Base-by-base conservation (phyloP, 139 green algal species). In the Auxenochlorella pyrenoidosa region DNA sequence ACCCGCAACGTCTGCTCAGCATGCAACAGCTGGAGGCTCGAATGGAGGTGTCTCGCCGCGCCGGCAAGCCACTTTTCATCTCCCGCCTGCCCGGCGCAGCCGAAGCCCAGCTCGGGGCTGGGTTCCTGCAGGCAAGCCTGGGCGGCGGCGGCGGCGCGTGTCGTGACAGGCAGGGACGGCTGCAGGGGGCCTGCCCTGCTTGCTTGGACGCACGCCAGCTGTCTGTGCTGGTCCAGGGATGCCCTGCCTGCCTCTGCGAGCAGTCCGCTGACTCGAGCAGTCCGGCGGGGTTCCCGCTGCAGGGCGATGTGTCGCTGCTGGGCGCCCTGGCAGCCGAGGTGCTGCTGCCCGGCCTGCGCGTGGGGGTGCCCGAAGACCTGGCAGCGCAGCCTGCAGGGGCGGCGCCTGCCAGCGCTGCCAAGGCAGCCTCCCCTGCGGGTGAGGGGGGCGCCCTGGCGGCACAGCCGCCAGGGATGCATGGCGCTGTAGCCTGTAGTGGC, bases 21-120 rank as follows among this genome's bases (percentile, higher is more conserved):
- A 76, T 58, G 47, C 51, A 83, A 60, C 58, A 86, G 79, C 51
- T 83, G 51, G 78, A 83, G n/a, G 51, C 51, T 0, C 89, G 72
- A 18, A 70, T 94, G 43, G 93, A 94, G 24, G 88, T 88, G 4
- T 93, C 92, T 0, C 65, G 60, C 5, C 80, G 82, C 18, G 75
- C 79, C 18, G 91, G 93, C 47, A 80, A 87, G n/a, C 89, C 88
- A 15, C 83, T 95, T 73, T 75, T 96, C 58, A 88, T 96, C 41
- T 88, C 72, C 36, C 79, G 87, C 43, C 88, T 93, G 83, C 58
- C 78, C 28, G 22, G 4, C 32, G 51, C 75, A 40, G 63, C 22
- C 34, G 28, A 36, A n/a, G 44, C 34, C 63, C 70, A 76, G 70
- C 4, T 38, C 5, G 32, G 30, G 1, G 32, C 71, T 32, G 73